These are phyloP conservation scores for Malassezia sympodialis DNA, from an alignment of 1,284 basidiomycete genomes.

Conservation along the genomic window DNA sequence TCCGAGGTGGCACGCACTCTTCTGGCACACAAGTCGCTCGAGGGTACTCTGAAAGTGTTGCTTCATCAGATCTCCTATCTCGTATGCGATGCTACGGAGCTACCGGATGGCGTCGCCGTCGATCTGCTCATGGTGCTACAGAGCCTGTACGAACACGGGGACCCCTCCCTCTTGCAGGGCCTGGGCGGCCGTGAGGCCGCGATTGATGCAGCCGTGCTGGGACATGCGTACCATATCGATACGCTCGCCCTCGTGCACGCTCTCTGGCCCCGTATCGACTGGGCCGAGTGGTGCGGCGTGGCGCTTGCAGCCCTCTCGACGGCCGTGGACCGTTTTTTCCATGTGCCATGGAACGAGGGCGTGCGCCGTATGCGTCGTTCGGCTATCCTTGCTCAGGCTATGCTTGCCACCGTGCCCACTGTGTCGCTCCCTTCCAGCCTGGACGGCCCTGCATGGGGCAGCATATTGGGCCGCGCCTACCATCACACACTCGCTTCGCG, in stretches of 20 bases:
- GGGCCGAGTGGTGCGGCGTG: background rate
- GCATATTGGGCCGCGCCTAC: background rate
- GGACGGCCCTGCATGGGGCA: background rate
- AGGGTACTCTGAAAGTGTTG: background rate
- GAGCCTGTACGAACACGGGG: slow-evolving; percentile 4
- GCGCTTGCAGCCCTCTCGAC: background rate
- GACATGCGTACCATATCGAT: background rate
- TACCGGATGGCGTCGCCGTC: background rate
- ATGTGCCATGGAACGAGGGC: slow-evolving; percentile 7
- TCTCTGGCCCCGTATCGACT: background rate
- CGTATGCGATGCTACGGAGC: background rate
- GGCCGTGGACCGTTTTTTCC: background rate
- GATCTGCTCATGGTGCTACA: background rate
- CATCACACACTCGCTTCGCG: background rate
- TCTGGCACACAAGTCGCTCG: background rate
- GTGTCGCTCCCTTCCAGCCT: background rate
- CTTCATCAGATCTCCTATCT: background rate
- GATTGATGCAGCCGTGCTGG: background rate
- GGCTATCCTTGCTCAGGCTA: background rate
- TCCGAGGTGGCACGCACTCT: background rate
- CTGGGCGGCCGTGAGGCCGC: background rate
- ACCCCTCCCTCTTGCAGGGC: background rate
- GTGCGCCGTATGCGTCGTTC: background rate
- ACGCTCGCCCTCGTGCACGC: background rate
- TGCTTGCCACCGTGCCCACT: background rate